A percentile compares a stretch with the other conserved stretches of the same genome.
Conservation (phyloP, 163 green algal species). For the Volvox carteri region DNA sequence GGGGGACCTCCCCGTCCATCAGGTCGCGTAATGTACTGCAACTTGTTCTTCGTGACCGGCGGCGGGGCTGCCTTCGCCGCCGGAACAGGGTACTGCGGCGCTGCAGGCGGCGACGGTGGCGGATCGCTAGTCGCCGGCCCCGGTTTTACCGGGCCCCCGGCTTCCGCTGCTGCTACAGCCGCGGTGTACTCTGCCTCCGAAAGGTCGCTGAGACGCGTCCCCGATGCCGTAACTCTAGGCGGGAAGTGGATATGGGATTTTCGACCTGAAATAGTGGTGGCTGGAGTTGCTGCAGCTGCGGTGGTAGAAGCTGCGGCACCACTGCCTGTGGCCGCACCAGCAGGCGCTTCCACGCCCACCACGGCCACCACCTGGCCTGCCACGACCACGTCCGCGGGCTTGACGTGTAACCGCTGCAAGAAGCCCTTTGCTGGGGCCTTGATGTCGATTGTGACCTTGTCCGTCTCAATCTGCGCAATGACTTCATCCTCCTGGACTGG, state of each 20-base stretch:
- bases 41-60: constrained; percentile 16
- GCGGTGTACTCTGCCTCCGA: constrained; percentile 26
- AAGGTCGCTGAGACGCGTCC: constrained; percentile 50
- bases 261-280: constrained; percentile 34
- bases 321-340: neutral
- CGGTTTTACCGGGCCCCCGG: neutral
- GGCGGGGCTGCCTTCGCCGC: constrained; percentile 13
- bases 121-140: neutral
- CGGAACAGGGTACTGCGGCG: neutral
- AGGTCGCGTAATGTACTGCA: constrained; percentile 35
- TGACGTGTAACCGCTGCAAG: constrained; percentile 31
- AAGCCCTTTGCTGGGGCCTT: constrained; percentile 26
- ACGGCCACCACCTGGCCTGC: constrained; percentile 43
- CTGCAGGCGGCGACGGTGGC: neutral
- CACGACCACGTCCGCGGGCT: constrained; percentile 48
- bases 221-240: neutral
- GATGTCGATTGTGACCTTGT: constrained; percentile 69
- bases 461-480: constrained; percentile 94
- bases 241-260: constrained; percentile 46
- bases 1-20: constrained; percentile 45
- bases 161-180: neutral
- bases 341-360: constrained; percentile 4
- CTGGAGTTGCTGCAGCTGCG: neutral
- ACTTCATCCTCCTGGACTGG: constrained; percentile 88
- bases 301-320: neutral